Base-by-base conservation (phyloP, 768 basidiomycete genomes). In the Amanita rubescens region DNA sequence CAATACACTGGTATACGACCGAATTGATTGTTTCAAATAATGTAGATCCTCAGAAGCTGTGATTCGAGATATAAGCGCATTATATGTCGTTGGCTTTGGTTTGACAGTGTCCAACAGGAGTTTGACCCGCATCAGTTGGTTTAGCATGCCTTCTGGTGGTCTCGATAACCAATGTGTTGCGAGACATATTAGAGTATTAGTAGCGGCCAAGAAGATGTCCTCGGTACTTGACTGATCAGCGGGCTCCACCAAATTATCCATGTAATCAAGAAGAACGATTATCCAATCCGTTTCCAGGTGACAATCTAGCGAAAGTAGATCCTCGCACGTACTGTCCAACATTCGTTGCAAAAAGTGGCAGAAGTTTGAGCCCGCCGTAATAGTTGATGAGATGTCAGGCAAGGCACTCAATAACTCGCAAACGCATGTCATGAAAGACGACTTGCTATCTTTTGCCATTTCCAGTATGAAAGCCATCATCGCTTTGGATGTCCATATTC, bases 401-500 rank as follows among this genome's bases (percentile, higher is more conserved):
- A 55, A 46, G 24, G 20, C 19, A 20, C 22, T 4, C 37, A 39
- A 42, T n/a, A 55, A 7, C 27, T 41, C 33, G 38, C 27, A 19
- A 20, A 55, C 17, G 30, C 32, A 49, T 25, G 47, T 39, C 54
- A 55, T 49, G 30, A 48, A 49, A 10, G 35, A 24, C 35, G 54
- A 17, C 6, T 39, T 34, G 30, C 49, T 34, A 19, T 49, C 33
- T 33, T 35, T 34, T 17, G 43, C 34, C 5, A 46, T 22, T 17
- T 38, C 20, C 15, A 15, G 11, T 25, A 53, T 22, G 43, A 53
- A 34, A 15, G 32, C 32, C 15, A 15, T 61, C 14, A 75, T 57
- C 9, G 72, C 73, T 57, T 71, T 73, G 55, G 71, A 75, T 12
- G 70, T 64, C 77, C 77, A 82, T 34, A 67, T 62, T 14, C 60